Evolutionary conservation across 2,329 filamentous ascomycete genomes (phyloP), one percentile per base, ranked within the genome.

Genomic region (Ophiostoma montium): DNA sequence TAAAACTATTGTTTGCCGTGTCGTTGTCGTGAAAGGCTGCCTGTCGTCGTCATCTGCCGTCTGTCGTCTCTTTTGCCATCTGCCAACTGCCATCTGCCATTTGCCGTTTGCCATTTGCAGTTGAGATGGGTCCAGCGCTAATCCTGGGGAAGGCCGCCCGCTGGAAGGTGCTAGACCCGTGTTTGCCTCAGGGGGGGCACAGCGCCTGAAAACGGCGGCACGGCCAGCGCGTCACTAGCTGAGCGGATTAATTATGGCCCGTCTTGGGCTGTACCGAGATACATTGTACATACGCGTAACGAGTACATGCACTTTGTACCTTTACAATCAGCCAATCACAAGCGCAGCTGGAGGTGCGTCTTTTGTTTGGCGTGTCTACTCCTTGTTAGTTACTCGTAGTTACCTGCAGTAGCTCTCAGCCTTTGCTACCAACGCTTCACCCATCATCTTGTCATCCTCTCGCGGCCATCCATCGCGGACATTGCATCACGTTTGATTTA

Each of bases 231-330:
- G 7, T 16, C 42, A 30, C 16, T 21, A n/a, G n/a, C 42, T 23
- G 42, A 30, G 23, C 42, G 42, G 42, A 44, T 44, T 44, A 44
- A 44, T 44, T 15, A 44, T 44, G 42, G 39, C 30, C 39, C 39
- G 30, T 23, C 23, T 16, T 42, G 23, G 12, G 30, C 36, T 21
- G 36, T 41, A 27, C 19, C 19, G n/a, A 27, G 38, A 8, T 27
- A 27, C 23, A 8, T n/a, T 42, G 18, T 39, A 19, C 38, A 13
- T 42, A 16, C 36, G 18, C 36, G 7, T 39, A 41, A 10, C 19
- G 10, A 23, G 38, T 19, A 41, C 6, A 3, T 10, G 21, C 8
- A 27, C 23, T 27, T 8, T 27, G 23, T 27, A 27, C 23, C n/a
- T n/a, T 27, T 27, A 27, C 23, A 5, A 8, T 27, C 23, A 27